phyloP scores from a whole-genome alignment of 2,329 filamentous ascomycete genomes.

The Colletotrichum lini region DNA sequence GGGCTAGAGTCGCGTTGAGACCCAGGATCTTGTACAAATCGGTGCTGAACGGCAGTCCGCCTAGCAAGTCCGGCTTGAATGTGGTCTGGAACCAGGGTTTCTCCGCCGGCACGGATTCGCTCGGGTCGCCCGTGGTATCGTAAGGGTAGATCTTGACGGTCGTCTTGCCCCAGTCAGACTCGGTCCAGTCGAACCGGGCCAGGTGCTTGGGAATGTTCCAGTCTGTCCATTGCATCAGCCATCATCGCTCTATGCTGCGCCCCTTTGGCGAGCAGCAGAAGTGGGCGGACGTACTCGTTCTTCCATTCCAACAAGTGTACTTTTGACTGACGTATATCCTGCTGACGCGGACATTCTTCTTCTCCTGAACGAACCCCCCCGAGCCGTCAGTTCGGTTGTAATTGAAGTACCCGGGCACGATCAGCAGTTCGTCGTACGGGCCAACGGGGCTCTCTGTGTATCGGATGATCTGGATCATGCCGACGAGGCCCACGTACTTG shows the following conservation, averaged over 20 bases:
- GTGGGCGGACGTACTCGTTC: constrained; percentile 56
- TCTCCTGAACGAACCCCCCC: constrained; percentile 46
- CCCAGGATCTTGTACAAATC: constrained; percentile 57
- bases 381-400: constrained; percentile 51
- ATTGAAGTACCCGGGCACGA: constrained; percentile 62
- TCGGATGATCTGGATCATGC: constrained; percentile 64
- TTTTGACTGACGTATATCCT: constrained; percentile 68
- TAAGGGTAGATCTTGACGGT: constrained; percentile 61
- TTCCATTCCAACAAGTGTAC: constrained; percentile 66
- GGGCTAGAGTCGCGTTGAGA: constrained; percentile 58
- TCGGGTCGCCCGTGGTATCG: constrained; percentile 51
- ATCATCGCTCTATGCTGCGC: neutral
- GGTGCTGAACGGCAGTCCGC: constrained; percentile 61
- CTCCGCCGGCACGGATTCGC: constrained; percentile 52
- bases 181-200: constrained; percentile 64
- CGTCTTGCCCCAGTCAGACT: constrained; percentile 52
- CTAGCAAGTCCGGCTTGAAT: constrained; percentile 57
- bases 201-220: constrained; percentile 71
- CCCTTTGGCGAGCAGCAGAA: too few relatives aligned
- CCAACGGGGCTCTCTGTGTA: constrained; percentile 66
- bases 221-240: constrained; percentile 50
- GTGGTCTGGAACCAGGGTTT: constrained; percentile 62
- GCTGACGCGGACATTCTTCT: constrained; percentile 59
- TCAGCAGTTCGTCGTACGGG: constrained; percentile 66
- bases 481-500: constrained; percentile 58